Base-by-base conservation (phyloP, 345 rosid genomes). In the Aquilaria malaccensis region DNA sequence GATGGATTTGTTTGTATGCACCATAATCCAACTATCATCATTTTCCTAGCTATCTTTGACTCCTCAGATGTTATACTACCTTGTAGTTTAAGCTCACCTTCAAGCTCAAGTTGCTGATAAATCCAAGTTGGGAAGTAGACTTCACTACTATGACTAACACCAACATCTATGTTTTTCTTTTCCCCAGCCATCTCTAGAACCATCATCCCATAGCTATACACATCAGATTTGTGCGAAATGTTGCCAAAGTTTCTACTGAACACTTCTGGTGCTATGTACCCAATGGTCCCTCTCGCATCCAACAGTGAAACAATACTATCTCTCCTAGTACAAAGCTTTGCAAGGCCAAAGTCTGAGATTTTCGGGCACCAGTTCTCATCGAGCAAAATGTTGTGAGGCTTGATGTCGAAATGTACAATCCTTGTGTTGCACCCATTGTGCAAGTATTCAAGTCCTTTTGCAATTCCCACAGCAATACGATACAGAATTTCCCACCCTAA, bases 321-420 rank as follows among this genome's bases (percentile, higher is more conserved):
- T 22, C 22, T 22, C 22, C 22, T 22, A 22, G 22, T 22, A 22
- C 22, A 22, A 22, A 22, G 22, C 22, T 22, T 22, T 22, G 22
- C 22, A 22, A 22, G 22, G 22, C 22, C 22, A 22, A 22, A 22
- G 22, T 22, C 22, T 1, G 22, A 22, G 22, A 22, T 22, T 22
- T 22, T 22, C 22, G 22, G 22, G 22, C 22, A 22, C 22, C 22
- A 22, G 22, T 22, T 22, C 22, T 22, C 22, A 22, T 22, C 22
- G 22, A 52, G 29, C 29, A 29, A 52, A 11, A 52, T 29, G 29
- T 52, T 13, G n/a, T 52, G 10, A 31, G 55, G 10, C 55, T n/a
- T 22, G 22, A 74, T 62, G 55, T 77, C 76, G 1, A 74, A 71
- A 59, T 77, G 79, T 64, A 77, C 13, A 13, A 77, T 71, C 48